phyloP scores from a whole-genome alignment of 306 rosid species.

The Neltuma alba region DNA sequence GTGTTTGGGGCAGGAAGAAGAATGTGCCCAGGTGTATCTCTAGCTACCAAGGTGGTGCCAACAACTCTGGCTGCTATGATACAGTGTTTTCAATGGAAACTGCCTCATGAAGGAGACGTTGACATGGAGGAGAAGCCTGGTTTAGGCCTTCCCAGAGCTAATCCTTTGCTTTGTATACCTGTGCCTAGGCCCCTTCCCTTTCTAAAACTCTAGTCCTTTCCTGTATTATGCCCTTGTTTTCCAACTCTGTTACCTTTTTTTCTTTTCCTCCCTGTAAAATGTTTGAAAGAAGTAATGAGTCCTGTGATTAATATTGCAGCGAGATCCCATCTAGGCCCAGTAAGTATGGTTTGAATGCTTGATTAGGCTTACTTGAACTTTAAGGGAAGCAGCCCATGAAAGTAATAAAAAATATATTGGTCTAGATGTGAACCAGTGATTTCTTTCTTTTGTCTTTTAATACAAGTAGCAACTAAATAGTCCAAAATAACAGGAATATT shows the following conservation, averaged over 20 bases:
- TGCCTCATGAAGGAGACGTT: background rate
- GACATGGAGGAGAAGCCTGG: conserved; percentile 10
- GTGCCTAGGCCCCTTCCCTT: background rate
- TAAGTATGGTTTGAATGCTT: too few relatives aligned
- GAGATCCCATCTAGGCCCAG: too few relatives aligned
- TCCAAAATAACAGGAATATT: background rate
- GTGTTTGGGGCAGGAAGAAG: conserved; percentile 18
- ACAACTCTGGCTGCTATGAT: conserved; percentile 12
- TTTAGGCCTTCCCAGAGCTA: background rate
- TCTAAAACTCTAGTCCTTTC: background rate
- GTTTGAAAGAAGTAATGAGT: background rate
- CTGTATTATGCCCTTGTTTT: too few relatives aligned
- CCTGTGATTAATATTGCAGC: background rate
- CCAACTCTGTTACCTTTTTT: background rate
- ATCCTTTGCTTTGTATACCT: background rate
- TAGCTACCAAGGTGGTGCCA: conserved; percentile 1
- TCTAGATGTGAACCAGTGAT: background rate
- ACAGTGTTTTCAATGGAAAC: conserved; percentile 13
- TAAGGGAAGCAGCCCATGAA: too few relatives aligned
- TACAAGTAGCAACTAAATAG: background rate
- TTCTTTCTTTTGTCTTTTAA: background rate
- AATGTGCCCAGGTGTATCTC: background rate
- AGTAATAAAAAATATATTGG: background rate
- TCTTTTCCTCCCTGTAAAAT: background rate
- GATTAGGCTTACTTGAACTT: too few relatives aligned